Evolutionary conservation across 106 monocot species (phyloP), one percentile per base, ranked within the genome.

Genomic region (Chionographis japonica): DNA sequence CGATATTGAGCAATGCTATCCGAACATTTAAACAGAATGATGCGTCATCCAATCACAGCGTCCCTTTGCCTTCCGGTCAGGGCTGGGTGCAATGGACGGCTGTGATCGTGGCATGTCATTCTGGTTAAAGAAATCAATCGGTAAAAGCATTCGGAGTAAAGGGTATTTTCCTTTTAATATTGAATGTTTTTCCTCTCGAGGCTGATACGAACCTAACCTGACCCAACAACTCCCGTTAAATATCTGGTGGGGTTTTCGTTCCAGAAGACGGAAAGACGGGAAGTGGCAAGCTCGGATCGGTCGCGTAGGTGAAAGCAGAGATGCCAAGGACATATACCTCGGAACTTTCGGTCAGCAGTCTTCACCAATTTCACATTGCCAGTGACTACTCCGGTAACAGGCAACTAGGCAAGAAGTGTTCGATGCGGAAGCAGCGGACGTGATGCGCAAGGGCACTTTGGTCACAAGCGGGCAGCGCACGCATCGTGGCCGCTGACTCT

Each of bases 271-370:
- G 74, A 88, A 88, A 69, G 87, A 84, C 60, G 87, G 87, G 39
- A 88, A 84, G 71, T 88, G 83, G 80, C 87, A 88, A 75, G 87
- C 87, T 3, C 62, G 87, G 52, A 84, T 88, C 55, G 87, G 87
- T 65, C 70, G 83, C 37, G 74, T 84, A 42, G 84, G 84, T 42
- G 87, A 83, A 54, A 80, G 80, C 65, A 77, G 80, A 14, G 87
- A 84, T 57, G 79, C 78, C 51, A 88, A 88, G 71, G 87, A 88
- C 60, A 88, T 88, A 52, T 88, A 88, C 65, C 84, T 84, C 43
- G 87, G 87, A 69, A 88, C 87, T 19, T 87, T 76, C 52, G 87
- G 87, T 87, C 60, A 65, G 76, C 19, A 17, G 13, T 67, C 14
- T 61, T 19, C 37, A 8, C 46, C 20, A 18, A 17, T 43, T 19